A percentile compares a stretch with the other conserved stretches of the same genome.
These are phyloP conservation scores for Oehlia diaphana DNA, from an alignment of 192 early-diverging fungal genomes.

Conservation along the genomic window DNA sequence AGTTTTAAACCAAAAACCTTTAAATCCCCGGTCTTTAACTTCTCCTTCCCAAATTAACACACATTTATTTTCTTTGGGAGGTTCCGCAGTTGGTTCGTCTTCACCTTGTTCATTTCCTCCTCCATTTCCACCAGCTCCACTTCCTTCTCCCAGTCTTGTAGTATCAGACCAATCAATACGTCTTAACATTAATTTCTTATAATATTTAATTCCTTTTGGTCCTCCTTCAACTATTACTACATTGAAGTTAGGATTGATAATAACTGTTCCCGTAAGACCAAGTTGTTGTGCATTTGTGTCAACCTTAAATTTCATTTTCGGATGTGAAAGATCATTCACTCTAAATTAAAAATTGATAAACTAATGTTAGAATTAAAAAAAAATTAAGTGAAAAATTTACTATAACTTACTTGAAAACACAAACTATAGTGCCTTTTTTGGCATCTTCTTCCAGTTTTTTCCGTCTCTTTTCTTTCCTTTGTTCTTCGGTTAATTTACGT, in stretches of 20 bases:
- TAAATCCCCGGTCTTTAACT: slow-evolving; percentile 75
- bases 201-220: slow-evolving; percentile 81
- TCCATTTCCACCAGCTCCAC: slow-evolving; percentile 41
- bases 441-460: slow-evolving; percentile 77
- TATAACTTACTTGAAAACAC: slow-evolving; percentile 76
- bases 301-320: slow-evolving; percentile 90
- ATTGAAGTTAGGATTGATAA: slow-evolving; percentile 71
- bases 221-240: slow-evolving; percentile 95
- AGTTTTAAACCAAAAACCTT: slow-evolving; percentile 67
- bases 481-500: slow-evolving; percentile 85
- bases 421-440: slow-evolving; percentile 67
- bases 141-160: slow-evolving; percentile 44
- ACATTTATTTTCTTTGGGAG: slow-evolving; percentile 72
- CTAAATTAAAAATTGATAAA: slow-evolving; percentile 37
- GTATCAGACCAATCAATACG: slow-evolving; percentile 89
- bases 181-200: slow-evolving; percentile 95
- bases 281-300: slow-evolving; percentile 85
- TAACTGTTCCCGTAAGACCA: slow-evolving; percentile 78
- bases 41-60: slow-evolving; percentile 94
- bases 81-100: slow-evolving; percentile 33
- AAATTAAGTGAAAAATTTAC: neutral
- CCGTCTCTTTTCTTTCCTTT: slow-evolving; percentile 73
- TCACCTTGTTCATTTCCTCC: slow-evolving; percentile 42
- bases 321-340: slow-evolving; percentile 73
- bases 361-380: neutral